Base-by-base conservation (phyloP, 106 monocot genomes). In the Platanthera guangdongensis region DNA sequence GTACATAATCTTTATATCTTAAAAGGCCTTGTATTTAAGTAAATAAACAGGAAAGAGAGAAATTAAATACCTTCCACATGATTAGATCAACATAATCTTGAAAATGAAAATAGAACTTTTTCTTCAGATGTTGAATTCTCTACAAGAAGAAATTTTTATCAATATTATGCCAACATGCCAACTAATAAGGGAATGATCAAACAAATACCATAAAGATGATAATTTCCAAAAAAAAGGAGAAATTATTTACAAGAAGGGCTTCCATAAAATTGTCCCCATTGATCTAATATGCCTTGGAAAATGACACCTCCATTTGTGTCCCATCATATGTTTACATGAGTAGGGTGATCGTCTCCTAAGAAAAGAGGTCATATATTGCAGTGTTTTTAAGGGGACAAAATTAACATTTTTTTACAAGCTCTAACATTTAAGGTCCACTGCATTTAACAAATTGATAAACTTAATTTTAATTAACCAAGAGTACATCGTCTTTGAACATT, bases 21-120 rank as follows among this genome's bases (percentile, higher is more conserved):
- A 51, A 3, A 9, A 51, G 3, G 1, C 2, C 10, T 72, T 21
- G 11, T 72, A 22, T 0, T 21, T 10, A 12, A 46, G 72, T 10
- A 72, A 72, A 16, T 16, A 71, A 3, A 67, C 46, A 78, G n/a
- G 32, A 25, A 45, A 18, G 9, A 28, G 19, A 46, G 5, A 15
- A 32, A 11, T 13, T 74, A 47, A 76, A 30, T 86, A 99, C 99
- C 88, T 99, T 99, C 83, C 88, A 92, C 82, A 99, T 92, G 75
- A 99, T 88, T 39, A 99, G 83, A 76, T 94, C 87, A 81, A 94
- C 76, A 77, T 90, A 99, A 81, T 99, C 94, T 89, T 94, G 94
- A 85, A 99, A 99, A 85, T 92, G 92, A 71, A 90, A 90, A 81
- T 99, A 94, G 72, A 99, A 99, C 84, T 90, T 94, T 81, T 92